Percentiles rank a stretch among this genome's conserved stretches.
phyloP scores from a whole-genome alignment of 2,329 filamentous ascomycete species.

The Coleophoma crateriformis region DNA sequence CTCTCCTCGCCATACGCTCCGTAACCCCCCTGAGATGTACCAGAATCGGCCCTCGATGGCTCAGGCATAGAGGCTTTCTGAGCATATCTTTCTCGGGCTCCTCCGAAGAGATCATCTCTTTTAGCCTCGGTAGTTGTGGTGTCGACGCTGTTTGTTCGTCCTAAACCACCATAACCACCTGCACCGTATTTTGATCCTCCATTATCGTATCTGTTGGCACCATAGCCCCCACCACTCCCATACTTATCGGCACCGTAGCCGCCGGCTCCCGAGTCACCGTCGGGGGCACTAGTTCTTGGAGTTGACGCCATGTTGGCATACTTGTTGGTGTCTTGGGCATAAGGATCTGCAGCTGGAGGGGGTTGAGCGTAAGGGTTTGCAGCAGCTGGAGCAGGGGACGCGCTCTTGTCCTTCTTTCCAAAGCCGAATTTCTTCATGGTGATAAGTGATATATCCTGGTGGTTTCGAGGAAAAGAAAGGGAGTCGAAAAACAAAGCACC shows the following conservation, averaged over 20 bases:
- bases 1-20: conserved; percentile 62
- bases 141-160: conserved; percentile 36
- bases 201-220: conserved; percentile 46
- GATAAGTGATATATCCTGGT: not conserved
- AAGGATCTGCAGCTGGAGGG: conserved; percentile 45
- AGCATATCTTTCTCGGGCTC: conserved; percentile 27
- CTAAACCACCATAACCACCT: conserved; percentile 58
- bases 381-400: conserved; percentile 32
- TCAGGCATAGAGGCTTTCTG: conserved; percentile 16
- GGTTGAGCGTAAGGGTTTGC: conserved; percentile 27
- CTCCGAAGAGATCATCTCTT: conserved; percentile 56
- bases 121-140: conserved; percentile 41
- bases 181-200: conserved; percentile 36
- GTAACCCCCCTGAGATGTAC: conserved; percentile 24
- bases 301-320: conserved; percentile 42
- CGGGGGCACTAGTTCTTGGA: conserved; percentile 29
- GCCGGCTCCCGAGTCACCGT: conserved; percentile 29
- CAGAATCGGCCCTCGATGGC: conserved; percentile 17
- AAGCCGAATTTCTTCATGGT: conserved; percentile 57
- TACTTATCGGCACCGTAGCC: conserved; percentile 47
- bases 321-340: conserved; percentile 50
- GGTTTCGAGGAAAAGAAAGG: not conserved
- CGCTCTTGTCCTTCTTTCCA: conserved; percentile 50
- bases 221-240: conserved; percentile 45
- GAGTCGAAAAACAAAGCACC: not conserved